phyloP scores from a whole-genome alignment of 2,329 filamentous ascomycete genomes.

The Penicillium sp. region DNA sequence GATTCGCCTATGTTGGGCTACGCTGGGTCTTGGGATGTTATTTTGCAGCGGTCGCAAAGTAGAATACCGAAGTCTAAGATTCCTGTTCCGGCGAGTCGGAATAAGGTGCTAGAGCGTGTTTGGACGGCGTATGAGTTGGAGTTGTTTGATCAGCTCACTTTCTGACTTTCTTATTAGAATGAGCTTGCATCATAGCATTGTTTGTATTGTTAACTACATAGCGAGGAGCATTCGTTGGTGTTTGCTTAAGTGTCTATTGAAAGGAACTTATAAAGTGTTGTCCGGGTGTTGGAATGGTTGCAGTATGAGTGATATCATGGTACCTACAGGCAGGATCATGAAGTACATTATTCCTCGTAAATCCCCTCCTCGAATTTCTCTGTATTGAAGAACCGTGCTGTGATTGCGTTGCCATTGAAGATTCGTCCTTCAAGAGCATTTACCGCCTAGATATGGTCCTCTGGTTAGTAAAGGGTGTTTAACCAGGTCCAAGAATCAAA shows the following conservation, averaged over 20 bases:
- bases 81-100: background rate
- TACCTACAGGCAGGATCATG: background rate
- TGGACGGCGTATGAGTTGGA: background rate
- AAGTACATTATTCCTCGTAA: conserved; percentile 31
- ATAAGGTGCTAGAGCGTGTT: background rate
- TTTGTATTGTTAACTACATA: background rate
- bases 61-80: background rate
- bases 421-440: conserved; percentile 83
- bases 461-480: conserved; percentile 1
- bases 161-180: background rate
- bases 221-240: background rate
- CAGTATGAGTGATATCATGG: background rate
- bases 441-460: conserved; percentile 62
- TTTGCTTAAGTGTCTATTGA: background rate
- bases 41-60: too few relatives aligned
- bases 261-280: background rate
- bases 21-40: background rate
- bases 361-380: conserved; percentile 77
- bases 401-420: conserved; percentile 83
- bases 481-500: conserved; percentile 19
- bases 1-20: background rate
- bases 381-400: conserved; percentile 76
- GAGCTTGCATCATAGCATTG: background rate
- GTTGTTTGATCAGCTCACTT: background rate
- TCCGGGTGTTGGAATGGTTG: background rate